Percentiles rank a stretch among this genome's conserved stretches.
Evolutionary conservation across 305 asterid species (phyloP).

Genomic region (Fraxinus paxiana): DNA sequence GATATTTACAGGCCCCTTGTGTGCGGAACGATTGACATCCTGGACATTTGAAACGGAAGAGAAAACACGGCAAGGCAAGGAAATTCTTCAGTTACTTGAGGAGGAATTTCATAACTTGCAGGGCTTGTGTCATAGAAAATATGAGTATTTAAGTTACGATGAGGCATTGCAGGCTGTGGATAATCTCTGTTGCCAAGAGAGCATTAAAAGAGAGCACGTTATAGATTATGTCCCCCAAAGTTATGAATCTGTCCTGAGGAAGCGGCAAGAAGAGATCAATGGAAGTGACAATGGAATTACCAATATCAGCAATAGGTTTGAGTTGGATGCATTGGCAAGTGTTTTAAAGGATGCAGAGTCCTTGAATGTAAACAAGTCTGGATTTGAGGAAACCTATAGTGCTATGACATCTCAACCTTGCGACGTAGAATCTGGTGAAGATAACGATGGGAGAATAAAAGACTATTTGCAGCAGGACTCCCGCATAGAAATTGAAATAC

Average conservation of each 20-base stretch:
- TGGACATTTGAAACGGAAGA: slow-evolving; percentile 67
- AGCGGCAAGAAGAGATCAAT: slow-evolving; percentile 66
- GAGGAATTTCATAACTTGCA: slow-evolving; percentile 76
- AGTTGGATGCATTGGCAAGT: slow-evolving; percentile 82
- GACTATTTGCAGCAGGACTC: slow-evolving; percentile 76
- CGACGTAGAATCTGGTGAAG: slow-evolving; percentile 80
- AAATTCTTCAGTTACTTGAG: slow-evolving; percentile 70
- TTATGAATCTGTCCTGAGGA: slow-evolving; percentile 69
- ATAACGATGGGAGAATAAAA: slow-evolving; percentile 68
- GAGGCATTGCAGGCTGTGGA: slow-evolving; percentile 85
- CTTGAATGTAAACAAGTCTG: slow-evolving; percentile 57
- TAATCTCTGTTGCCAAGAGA: slow-evolving; percentile 76
- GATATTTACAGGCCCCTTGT: slow-evolving; percentile 70
- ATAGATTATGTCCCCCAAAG: slow-evolving; percentile 50
- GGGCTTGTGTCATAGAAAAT: slow-evolving; percentile 76
- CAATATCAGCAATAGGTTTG: slow-evolving; percentile 52
- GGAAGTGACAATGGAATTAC: slow-evolving; percentile 50
- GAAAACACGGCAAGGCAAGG: slow-evolving; percentile 61
- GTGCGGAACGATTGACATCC: slow-evolving; percentile 59
- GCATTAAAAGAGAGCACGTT: slow-evolving; percentile 66
- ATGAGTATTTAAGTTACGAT: slow-evolving; percentile 72
- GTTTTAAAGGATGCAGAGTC: slow-evolving; percentile 83
- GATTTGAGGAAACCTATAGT: slow-evolving; percentile 64
- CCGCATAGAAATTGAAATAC: slow-evolving; percentile 76
- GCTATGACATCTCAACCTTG: slow-evolving; percentile 60